phyloP scores from a whole-genome alignment of 768 basidiomycete genomes.

The Ramaria sp. region DNA sequence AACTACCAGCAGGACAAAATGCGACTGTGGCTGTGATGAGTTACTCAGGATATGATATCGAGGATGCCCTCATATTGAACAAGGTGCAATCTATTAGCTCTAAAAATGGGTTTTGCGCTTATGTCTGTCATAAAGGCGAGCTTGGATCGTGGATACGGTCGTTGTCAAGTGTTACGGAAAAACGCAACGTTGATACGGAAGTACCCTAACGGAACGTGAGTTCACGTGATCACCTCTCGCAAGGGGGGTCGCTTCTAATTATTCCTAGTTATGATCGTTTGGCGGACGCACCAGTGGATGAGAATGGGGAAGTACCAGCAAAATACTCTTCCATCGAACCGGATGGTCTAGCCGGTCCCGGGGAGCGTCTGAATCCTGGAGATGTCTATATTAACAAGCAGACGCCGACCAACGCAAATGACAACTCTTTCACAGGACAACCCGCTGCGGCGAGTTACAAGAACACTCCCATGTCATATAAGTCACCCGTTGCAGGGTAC shows the following conservation, averaged over 20 bases:
- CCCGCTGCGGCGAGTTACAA: constrained; percentile 74
- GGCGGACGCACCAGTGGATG: constrained; percentile 83
- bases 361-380: constrained; percentile 85
- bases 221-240: constrained; percentile 15
- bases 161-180: constrained; percentile 96
- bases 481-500: constrained; percentile 85
- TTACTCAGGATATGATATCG: constrained; percentile 98
- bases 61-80: constrained; percentile 95
- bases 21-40: constrained; percentile 99
- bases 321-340: constrained; percentile 85
- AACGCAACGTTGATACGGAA: constrained; percentile 89
- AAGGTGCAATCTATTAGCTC: constrained; percentile 37
- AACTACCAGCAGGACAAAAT: constrained; percentile 95
- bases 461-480: constrained; percentile 87
- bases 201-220: constrained; percentile 95
- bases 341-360: constrained; percentile 92
- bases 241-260: not conserved
- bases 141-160: constrained; percentile 92
- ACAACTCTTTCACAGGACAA: constrained; percentile 80
- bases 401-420: constrained; percentile 86
- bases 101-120: not conserved
- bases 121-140: constrained; percentile 50
- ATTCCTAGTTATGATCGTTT: constrained; percentile 73
- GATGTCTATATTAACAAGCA: constrained; percentile 98
- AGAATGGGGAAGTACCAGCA: constrained; percentile 68